These are phyloP conservation scores for Lodderomyces jiufengensis DNA, from an alignment of 1,139 yeast genomes.

Conservation along the genomic window DNA sequence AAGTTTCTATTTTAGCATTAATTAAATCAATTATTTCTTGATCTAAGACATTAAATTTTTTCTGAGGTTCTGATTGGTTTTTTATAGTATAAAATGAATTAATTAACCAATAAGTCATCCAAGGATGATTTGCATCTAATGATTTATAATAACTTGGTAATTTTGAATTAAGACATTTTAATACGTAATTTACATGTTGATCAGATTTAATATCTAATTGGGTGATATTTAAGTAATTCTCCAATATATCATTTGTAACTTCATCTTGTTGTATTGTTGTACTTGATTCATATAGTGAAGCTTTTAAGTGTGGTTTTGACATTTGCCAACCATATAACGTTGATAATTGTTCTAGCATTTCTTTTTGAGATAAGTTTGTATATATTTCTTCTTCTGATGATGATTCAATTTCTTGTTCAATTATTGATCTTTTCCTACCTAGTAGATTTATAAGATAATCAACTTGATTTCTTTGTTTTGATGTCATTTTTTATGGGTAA, in stretches of 20 bases:
- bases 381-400: conserved; percentile 2
- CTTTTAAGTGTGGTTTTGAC: conserved; percentile 3
- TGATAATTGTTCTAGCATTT: conserved; percentile 5
- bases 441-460: conserved; percentile 10
- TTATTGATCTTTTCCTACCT: conserved; percentile 7
- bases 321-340: background rate
- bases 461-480: conserved; percentile 1
- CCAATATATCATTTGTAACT: conserved; percentile 32
- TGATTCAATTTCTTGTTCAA: conserved; percentile 3
- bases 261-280: conserved; percentile 42
- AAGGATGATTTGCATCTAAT: conserved; percentile 85
- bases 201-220: conserved; percentile 15
- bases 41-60: background rate
- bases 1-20: conserved; percentile 24
- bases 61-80: too few relatives aligned
- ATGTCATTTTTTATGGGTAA: background rate
- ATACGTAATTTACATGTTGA: conserved; percentile 18
- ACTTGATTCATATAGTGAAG: conserved; percentile 20
- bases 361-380: conserved; percentile 2
- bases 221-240: conserved; percentile 14
- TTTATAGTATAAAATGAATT: conserved; percentile 38
- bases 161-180: conserved; percentile 33
- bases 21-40: conserved; percentile 7
- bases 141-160: conserved; percentile 48
- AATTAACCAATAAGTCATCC: conserved; percentile 84